phyloP scores from a whole-genome alignment of 352 stramenopile genomes.

The Pythium rishiriense region DNA sequence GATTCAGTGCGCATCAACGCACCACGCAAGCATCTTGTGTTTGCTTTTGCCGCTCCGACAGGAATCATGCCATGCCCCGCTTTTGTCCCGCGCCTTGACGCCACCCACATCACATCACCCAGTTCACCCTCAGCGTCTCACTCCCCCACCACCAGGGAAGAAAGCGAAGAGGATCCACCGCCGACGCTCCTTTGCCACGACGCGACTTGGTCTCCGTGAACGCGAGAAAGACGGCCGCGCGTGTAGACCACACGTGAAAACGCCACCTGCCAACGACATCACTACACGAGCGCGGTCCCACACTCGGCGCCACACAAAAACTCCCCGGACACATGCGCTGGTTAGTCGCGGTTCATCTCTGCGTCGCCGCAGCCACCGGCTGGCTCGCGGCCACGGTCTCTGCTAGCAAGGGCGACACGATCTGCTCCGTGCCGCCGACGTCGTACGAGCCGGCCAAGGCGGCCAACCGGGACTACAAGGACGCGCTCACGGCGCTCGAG shows the following conservation, averaged over 20 bases:
- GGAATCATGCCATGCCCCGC: neutral
- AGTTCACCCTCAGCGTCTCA: neutral
- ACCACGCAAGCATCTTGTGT: too few species aligned
- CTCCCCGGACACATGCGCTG: neutral
- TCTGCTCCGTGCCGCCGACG: constrained; percentile 51
- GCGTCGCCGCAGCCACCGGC: neutral
- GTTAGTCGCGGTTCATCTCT: constrained; percentile 8
- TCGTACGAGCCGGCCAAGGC: constrained; percentile 46
- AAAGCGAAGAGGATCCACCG: too few species aligned
- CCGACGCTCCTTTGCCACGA: too few species aligned
- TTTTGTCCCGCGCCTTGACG: neutral
- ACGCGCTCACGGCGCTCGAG: constrained; percentile 52
- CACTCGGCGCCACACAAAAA: neutral
- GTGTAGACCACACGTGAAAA: constrained; percentile 1
- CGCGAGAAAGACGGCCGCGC: neutral
- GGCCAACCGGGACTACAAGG: constrained; percentile 39
- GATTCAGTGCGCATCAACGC: too few species aligned
- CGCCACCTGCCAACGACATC: constrained; percentile 3
- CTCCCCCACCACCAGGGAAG: too few species aligned
- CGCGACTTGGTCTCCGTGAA: too few species aligned
- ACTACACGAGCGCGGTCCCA: neutral
- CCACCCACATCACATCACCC: neutral
- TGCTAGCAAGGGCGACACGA: constrained; percentile 31
- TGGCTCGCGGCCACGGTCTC: neutral
- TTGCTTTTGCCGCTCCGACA: too few species aligned